phyloP scores from a whole-genome alignment of 371 early-diverging fungal genomes.

The Paraphysoderma sedebokerense region DNA sequence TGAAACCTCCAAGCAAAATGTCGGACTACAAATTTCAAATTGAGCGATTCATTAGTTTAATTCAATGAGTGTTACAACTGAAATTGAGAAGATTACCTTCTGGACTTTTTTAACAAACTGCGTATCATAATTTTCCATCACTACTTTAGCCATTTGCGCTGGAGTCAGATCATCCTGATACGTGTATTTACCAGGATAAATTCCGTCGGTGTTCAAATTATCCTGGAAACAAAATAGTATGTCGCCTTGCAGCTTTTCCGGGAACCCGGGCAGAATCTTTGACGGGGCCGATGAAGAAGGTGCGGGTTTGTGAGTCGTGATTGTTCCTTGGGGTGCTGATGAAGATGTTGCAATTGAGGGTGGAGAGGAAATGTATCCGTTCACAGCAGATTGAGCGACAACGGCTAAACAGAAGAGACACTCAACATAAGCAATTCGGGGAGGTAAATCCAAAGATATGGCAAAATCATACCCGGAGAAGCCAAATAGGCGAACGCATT shows the following conservation, averaged over 20 bases:
- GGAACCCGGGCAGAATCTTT: constrained; percentile 43
- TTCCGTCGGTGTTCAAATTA: constrained; percentile 92
- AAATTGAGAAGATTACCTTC: constrained; percentile 8
- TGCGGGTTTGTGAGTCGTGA: constrained; percentile 2
- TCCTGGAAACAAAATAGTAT: constrained; percentile 71
- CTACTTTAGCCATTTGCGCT: constrained; percentile 74
- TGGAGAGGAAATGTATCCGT: constrained; percentile 61
- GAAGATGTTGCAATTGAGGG: constrained; percentile 1
- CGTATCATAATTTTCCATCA: constrained; percentile 94
- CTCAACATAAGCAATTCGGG: neutral
- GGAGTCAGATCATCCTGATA: constrained; percentile 81
- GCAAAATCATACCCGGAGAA: constrained; percentile 37
- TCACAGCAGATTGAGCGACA: constrained; percentile 74
- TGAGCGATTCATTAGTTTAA: neutral
- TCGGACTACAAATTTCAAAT: constrained; percentile 26
- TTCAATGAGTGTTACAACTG: neutral
- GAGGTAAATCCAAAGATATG: neutral
- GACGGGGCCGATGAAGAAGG: neutral
- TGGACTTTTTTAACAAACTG: constrained; percentile 47
- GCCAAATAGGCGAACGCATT: constrained; percentile 77
- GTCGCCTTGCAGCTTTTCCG: constrained; percentile 50
- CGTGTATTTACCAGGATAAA: constrained; percentile 90
- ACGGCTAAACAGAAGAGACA: constrained; percentile 32
- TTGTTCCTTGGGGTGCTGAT: constrained; percentile 4
- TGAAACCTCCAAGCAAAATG: constrained; percentile 75